Evolutionary conservation across 176 grass and related monocot species (phyloP).

Genomic region (Ensete ventricosum): DNA sequence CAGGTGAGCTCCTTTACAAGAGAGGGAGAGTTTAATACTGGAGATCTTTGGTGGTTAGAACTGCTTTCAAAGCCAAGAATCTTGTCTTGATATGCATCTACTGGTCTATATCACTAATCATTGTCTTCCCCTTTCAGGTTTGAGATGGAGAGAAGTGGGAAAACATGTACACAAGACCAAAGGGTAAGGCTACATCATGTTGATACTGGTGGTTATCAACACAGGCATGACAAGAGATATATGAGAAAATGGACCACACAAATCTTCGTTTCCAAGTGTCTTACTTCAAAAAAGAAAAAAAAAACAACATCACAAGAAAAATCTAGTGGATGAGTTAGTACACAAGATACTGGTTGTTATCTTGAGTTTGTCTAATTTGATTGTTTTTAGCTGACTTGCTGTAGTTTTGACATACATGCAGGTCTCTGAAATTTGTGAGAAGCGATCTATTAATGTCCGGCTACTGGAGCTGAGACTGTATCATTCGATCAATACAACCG

Average conservation of each 20-base stretch:
- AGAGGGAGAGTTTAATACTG: conserved; percentile 64
- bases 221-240: conserved; percentile 82
- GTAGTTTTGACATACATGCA: conserved; percentile 4
- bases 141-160: conserved; percentile 55
- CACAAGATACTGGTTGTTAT: neutral
- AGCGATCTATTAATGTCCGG: conserved; percentile 73
- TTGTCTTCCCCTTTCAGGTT: conserved; percentile 32
- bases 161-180: conserved; percentile 73
- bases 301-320: no score
- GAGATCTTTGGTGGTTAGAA: conserved; percentile 75
- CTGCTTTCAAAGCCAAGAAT: neutral
- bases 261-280: no score
- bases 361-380: neutral
- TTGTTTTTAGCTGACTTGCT: neutral
- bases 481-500: conserved; percentile 35
- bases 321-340: no score
- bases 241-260: conserved; percentile 62
- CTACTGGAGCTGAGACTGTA: conserved; percentile 58
- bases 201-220: conserved; percentile 69
- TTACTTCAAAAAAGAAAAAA: no score
- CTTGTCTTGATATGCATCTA: neutral
- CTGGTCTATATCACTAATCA: neutral
- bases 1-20: conserved; percentile 89
- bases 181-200: conserved; percentile 59
- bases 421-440: conserved; percentile 73